phyloP scores from a whole-genome alignment of 2,329 filamentous ascomycete species.

The Scedosporium dehoogii region DNA sequence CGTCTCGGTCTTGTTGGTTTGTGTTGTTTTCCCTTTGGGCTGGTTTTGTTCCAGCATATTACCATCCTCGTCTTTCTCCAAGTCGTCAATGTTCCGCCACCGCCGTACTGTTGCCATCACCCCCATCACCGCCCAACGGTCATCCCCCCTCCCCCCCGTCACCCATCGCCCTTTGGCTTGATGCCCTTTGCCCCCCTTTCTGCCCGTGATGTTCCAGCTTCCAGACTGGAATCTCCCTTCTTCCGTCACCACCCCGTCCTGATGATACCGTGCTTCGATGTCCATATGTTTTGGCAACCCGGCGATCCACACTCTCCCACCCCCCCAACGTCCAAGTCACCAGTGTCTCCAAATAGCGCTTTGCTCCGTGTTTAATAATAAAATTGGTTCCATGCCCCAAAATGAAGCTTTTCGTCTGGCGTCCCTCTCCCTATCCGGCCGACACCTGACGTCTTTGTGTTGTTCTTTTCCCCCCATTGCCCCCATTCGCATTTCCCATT shows the following conservation, averaged over 20 bases:
- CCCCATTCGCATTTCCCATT: not conserved
- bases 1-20: not conserved
- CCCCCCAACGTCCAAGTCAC: not conserved
- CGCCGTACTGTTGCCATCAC: not conserved
- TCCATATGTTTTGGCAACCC: conserved; percentile 1
- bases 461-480: not conserved
- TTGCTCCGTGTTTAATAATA: conserved; percentile 7
- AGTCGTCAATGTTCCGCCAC: not conserved
- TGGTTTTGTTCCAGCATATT: not conserved
- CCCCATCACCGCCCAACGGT: not conserved
- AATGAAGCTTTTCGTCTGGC: conserved; percentile 2
- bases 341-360: not conserved
- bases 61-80: not conserved
- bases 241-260: not conserved
- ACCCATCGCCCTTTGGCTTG: not conserved
- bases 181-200: not conserved
- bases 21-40: not conserved
- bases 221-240: not conserved
- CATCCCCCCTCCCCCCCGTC: not conserved
- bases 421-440: not conserved
- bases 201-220: not conserved
- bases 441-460: conserved; percentile 5
- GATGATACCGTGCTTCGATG: conserved; percentile 5
- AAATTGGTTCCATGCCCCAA: not conserved
- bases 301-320: conserved; percentile 2